Percentiles rank a stretch among this genome's conserved stretches.
These are phyloP conservation scores for Capillidium rhysosporum DNA, from an alignment of 371 early-diverging fungal genomes.

Conservation along the genomic window DNA sequence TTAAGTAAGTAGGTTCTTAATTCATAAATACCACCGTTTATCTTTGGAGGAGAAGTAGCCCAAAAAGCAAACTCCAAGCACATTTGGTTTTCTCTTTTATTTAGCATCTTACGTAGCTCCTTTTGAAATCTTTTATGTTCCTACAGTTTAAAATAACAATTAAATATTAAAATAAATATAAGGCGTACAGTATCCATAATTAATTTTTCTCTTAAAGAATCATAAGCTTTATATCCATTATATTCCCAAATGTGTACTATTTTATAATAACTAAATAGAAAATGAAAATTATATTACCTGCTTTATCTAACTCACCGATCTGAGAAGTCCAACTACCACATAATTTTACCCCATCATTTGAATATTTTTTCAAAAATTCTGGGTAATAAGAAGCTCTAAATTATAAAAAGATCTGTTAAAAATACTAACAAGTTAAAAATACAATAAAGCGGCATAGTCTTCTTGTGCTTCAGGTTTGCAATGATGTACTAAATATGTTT, in stretches of 20 bases:
- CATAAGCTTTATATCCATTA: constrained; percentile 66
- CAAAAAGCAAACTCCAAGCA: constrained; percentile 87
- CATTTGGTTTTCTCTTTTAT: constrained; percentile 57
- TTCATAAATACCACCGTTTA: constrained; percentile 71
- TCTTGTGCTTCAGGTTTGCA: constrained; percentile 68
- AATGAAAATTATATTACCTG: constrained; percentile 37
- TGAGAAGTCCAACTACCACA: constrained; percentile 75
- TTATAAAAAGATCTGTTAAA: neutral
- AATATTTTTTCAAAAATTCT: constrained; percentile 38
- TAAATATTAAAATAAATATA: too few species aligned
- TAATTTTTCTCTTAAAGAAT: constrained; percentile 20
- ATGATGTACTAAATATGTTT: constrained; percentile 33
- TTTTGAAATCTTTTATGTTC: constrained; percentile 32
- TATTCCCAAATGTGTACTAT: constrained; percentile 88
- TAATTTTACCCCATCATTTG: constrained; percentile 45
- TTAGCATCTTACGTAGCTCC: constrained; percentile 41
- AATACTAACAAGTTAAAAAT: constrained; percentile 8
- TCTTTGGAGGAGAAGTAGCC: constrained; percentile 52
- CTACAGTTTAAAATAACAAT: constrained; percentile 8
- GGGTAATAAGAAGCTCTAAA: constrained; percentile 45
- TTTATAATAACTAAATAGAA: too few species aligned
- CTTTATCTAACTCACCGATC: constrained; percentile 72
- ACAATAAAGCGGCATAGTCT: constrained; percentile 54
- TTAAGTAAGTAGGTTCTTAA: constrained; percentile 66
- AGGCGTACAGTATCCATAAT: neutral